These are phyloP conservation scores for Aspergillus hiratsukae DNA, from an alignment of 2,329 filamentous ascomycete species.

Conservation along the genomic window DNA sequence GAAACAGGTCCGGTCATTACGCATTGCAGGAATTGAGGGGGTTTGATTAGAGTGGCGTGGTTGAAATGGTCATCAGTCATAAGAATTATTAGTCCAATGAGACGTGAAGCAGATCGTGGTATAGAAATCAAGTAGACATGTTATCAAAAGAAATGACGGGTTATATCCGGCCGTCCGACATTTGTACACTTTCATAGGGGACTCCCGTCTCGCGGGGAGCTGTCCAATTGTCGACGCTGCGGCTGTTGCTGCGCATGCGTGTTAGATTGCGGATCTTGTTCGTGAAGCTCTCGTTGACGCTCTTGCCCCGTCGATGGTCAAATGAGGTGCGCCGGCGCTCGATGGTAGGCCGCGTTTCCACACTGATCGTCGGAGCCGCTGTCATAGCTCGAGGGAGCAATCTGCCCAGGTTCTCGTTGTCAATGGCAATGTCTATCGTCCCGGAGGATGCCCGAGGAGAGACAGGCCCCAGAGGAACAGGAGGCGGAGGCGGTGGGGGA, in stretches of 20 bases:
- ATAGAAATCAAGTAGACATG: neutral
- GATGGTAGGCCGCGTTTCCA: slow-evolving; percentile 21
- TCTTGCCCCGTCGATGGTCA: slow-evolving; percentile 50
- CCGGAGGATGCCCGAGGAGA: slow-evolving; percentile 35
- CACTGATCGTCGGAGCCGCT: slow-evolving; percentile 27
- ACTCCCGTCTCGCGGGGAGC: slow-evolving; percentile 16
- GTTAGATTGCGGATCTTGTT: slow-evolving; percentile 51
- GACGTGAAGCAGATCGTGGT: slow-evolving; percentile 1
- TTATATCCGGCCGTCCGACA: slow-evolving; percentile 16
- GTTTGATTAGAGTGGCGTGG: neutral
- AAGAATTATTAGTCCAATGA: slow-evolving; percentile 3
- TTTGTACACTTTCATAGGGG: slow-evolving; percentile 24
- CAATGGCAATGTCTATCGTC: slow-evolving; percentile 40
- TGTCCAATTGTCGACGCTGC: slow-evolving; percentile 35
- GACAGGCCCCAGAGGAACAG: slow-evolving; percentile 16
- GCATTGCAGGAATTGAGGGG: neutral
- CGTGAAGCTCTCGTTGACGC: slow-evolving; percentile 55
- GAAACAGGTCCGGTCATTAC: neutral
- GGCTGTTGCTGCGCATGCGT: slow-evolving; percentile 55
- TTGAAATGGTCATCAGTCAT: neutral
- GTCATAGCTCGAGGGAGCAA: slow-evolving; percentile 35
- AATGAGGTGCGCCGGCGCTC: slow-evolving; percentile 41
- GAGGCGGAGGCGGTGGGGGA: slow-evolving; percentile 46
- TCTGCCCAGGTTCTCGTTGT: slow-evolving; percentile 34
- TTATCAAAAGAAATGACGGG: neutral